phyloP scores from a whole-genome alignment of 2,329 filamentous ascomycete genomes.

The Ascocoryne sarcoides region DNA sequence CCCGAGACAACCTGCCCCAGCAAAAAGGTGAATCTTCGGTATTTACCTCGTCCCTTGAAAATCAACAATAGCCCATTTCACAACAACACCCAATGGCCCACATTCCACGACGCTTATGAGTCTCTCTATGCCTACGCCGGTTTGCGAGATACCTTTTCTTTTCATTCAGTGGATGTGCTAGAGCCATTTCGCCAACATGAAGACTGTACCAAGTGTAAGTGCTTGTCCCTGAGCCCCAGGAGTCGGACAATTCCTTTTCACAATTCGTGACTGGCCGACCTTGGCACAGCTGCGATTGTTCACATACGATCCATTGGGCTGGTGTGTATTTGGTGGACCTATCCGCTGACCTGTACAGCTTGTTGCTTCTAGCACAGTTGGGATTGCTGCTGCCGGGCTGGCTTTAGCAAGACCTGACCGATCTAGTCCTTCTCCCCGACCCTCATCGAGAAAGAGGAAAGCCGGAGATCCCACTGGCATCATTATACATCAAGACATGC shows the following conservation, averaged over 20 bases:
- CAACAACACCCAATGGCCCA: conserved; percentile 16
- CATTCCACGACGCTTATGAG: conserved; percentile 23
- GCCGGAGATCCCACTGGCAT: conserved; percentile 17
- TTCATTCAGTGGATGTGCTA: conserved; percentile 11
- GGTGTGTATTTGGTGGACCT: too few relatives aligned
- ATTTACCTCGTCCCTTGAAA: conserved; percentile 13
- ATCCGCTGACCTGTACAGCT: conserved; percentile 23
- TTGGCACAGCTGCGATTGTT: too few relatives aligned
- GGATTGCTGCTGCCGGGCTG: conserved; percentile 27
- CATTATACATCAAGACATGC: conserved; percentile 14
- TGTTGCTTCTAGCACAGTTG: conserved; percentile 30
- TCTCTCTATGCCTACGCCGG: conserved; percentile 13
- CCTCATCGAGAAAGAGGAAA: conserved; percentile 26
- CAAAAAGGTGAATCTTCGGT: too few relatives aligned
- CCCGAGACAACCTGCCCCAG: too few relatives aligned
- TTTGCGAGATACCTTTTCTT: conserved; percentile 18
- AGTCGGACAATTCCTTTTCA: neutral
- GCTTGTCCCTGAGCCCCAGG: neutral
- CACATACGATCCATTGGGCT: too few relatives aligned
- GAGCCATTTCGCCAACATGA: conserved; percentile 21
- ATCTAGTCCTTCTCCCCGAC: conserved; percentile 17
- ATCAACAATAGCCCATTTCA: neutral
- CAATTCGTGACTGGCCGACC: too few relatives aligned
- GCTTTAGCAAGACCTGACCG: conserved; percentile 26
- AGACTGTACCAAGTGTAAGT: conserved; percentile 28